These are phyloP conservation scores for Xylaria sp. DNA, from an alignment of 2,329 filamentous ascomycete genomes.

Conservation along the genomic window DNA sequence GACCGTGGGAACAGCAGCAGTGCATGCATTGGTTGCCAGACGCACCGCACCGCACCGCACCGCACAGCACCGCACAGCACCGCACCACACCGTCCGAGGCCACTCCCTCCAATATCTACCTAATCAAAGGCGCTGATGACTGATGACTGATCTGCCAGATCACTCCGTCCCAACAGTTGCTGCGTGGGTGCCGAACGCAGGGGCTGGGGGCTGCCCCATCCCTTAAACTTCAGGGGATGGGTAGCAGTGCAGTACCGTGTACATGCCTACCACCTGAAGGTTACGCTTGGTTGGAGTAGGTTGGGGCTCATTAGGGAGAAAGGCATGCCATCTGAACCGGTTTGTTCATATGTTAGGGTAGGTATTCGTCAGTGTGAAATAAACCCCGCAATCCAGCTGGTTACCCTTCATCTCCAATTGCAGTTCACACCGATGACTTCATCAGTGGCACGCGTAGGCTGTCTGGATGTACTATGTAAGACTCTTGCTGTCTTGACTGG, in stretches of 20 bases:
- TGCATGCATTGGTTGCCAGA: slow-evolving; percentile 1
- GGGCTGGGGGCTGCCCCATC: slow-evolving; percentile 9
- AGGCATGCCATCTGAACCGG: slow-evolving; percentile 4
- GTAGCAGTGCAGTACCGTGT: slow-evolving; percentile 13
- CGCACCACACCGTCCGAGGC: too few species aligned
- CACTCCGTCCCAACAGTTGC: slow-evolving; percentile 20
- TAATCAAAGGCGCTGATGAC: slow-evolving; percentile 6
- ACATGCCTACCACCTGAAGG: not conserved
- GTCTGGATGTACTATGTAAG: not conserved
- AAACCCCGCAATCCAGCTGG: slow-evolving; percentile 16
- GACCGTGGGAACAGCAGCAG: slow-evolving; percentile 4
- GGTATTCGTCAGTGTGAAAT: slow-evolving; percentile 6
- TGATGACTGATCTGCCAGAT: slow-evolving; percentile 17
- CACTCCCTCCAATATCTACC: too few species aligned
- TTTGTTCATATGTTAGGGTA: not conserved
- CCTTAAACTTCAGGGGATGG: slow-evolving; percentile 14
- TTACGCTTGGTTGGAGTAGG: slow-evolving; percentile 21
- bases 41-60: too few species aligned
- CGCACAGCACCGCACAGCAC: too few species aligned
- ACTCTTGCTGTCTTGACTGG: not conserved
- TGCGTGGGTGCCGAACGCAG: slow-evolving; percentile 25
- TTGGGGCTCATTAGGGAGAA: slow-evolving; percentile 1
- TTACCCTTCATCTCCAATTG: not conserved
- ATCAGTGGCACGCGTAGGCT: slow-evolving; percentile 11
- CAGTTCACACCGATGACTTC: slow-evolving; percentile 7